These are phyloP conservation scores for Triticum dicoccoides DNA, from an alignment of 176 grass and related monocot species.

Conservation along the genomic window DNA sequence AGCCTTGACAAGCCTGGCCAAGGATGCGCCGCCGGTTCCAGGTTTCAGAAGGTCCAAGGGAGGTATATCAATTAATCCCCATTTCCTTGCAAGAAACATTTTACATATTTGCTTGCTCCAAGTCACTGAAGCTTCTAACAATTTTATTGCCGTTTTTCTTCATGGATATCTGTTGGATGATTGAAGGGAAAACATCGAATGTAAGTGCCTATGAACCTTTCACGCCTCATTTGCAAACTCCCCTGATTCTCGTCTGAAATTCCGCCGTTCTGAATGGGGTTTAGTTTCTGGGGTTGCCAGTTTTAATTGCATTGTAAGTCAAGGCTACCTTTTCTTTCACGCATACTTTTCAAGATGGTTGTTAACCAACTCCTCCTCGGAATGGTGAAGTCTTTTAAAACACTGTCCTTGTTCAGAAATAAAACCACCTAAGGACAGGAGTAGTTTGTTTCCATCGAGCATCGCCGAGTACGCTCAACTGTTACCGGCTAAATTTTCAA, in stretches of 20 bases:
- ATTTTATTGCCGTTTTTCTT: neutral
- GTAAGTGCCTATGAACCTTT: conserved; percentile 31
- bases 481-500: conserved; percentile 37
- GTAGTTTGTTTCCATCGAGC: conserved; percentile 20
- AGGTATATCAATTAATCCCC: conserved; percentile 33
- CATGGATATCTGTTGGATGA: conserved; percentile 36
- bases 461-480: conserved; percentile 6
- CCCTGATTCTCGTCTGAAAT: neutral
- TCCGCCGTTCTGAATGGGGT: neutral
- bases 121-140: conserved; percentile 8
- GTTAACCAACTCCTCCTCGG: neutral
- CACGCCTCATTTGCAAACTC: neutral
- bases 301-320: conserved; percentile 6
- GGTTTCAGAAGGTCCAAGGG: conserved; percentile 76
- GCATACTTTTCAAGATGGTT: neutral
- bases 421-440: neutral
- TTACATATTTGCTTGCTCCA: neutral
- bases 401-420: neutral
- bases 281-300: neutral
- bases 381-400: neutral
- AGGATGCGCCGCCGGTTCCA: conserved; percentile 63
- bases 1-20: conserved; percentile 45
- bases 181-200: conserved; percentile 73
- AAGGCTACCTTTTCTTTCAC: conserved; percentile 24
- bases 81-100: conserved; percentile 20